Conservation (phyloP, 257 asterid species). For the Fraxinus anomala region DNA sequence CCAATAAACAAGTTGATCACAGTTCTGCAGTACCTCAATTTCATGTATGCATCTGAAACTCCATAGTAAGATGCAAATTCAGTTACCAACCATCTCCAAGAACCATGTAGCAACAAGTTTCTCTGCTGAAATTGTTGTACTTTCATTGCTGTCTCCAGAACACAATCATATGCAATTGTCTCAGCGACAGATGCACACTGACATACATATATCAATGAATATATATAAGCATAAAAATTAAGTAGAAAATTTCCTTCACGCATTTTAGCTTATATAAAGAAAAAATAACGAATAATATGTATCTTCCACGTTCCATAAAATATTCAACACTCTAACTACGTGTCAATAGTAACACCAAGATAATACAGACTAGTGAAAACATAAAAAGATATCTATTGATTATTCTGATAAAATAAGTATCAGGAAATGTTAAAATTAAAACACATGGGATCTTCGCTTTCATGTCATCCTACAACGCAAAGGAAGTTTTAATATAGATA, state of each 20-base stretch:
- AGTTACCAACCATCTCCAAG: conserved; percentile 84
- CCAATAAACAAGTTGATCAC: conserved; percentile 8
- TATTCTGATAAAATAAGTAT: neutral
- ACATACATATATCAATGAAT: conserved; percentile 4
- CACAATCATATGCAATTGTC: conserved; percentile 87
- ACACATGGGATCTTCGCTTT: neutral
- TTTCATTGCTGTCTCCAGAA: conserved; percentile 92
- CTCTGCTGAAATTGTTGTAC: conserved; percentile 79
- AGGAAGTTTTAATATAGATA: no score
- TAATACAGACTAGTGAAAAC: neutral
- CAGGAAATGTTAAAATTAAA: neutral
- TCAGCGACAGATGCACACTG: conserved; percentile 87
- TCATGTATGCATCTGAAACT: conserved; percentile 89
- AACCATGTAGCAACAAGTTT: conserved; percentile 66
- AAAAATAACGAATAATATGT: neutral
- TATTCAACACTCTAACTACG: neutral
- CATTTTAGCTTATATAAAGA: neutral
- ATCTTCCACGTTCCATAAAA: neutral
- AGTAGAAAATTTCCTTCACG: neutral
- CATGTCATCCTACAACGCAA: neutral
- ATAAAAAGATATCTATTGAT: neutral
- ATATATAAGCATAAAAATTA: neutral
- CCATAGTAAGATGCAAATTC: conserved; percentile 90
- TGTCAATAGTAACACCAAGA: neutral
- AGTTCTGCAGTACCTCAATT: conserved; percentile 56